Base-by-base conservation (phyloP, 306 rosid genomes). In the Quercus gilva region DNA sequence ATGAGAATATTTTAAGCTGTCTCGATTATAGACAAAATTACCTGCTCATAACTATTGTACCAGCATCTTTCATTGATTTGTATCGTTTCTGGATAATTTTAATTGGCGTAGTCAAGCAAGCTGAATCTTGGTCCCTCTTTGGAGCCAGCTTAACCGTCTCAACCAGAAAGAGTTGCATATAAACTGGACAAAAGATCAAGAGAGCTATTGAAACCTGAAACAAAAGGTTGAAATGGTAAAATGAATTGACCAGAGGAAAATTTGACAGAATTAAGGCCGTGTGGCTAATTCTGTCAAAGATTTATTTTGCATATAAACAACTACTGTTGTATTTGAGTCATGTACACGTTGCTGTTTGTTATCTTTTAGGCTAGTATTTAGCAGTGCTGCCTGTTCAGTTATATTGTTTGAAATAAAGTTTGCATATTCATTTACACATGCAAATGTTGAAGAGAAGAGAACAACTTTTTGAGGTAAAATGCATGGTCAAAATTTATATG, bases 151-250 rank as follows among this genome's bases (percentile, higher is more conserved):
- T 52, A 55, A 87, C 82, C 0, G 96, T 89, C 81, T 91, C 97
- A 5, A 26, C 69, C 41, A 88, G 85, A 88, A 93, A 91, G 68
- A 93, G 25, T 80, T 88, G 83, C 91, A 93, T 86, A 74, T 93
- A 93, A 58, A 87, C 68, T 14, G 93, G 87, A 79, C 93, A 83
- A 71, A 86, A 80, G 67, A 78, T 87, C 89, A 93, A 71, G 18
- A 93, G 87, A 26, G 37, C 85, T 70, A 87, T 79, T 63, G 98
- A 83, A 76, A 90, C 94, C 97, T 93, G 93, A 79, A 88, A 84
- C 41, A 21, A 17, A 45, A 45, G 58, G 31, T 51, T 76, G 60
- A 73, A 31, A 45, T 76, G 31, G 25, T 61, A 29, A 70, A 35
- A 28, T 19, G 35, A 71, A 17, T 26, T 28, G 33, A 31, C 37